Evolutionary conservation across 2,329 filamentous ascomycete genomes (phyloP).

Genomic region (Calonectria henricotiae): DNA sequence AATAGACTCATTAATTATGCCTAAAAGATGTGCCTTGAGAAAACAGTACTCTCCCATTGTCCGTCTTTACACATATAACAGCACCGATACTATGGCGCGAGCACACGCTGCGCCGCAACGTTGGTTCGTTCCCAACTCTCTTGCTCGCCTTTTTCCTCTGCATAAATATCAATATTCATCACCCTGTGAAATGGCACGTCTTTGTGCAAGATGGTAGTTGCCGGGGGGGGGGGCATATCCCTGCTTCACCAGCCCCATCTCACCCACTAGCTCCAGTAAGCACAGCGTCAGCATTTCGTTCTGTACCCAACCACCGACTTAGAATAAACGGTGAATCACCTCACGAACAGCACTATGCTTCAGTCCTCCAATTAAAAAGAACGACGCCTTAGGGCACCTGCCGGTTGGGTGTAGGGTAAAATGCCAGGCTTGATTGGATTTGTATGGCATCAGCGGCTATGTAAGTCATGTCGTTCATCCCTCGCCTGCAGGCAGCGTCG

Average conservation of each 20-base stretch:
- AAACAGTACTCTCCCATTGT: background rate
- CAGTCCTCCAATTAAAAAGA: slow-evolving; percentile 3
- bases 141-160: background rate
- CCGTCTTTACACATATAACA: background rate
- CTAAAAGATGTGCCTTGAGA: background rate
- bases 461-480: background rate
- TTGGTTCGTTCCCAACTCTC: background rate
- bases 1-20: slow-evolving; percentile 16
- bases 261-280: slow-evolving; percentile 14
- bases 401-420: background rate
- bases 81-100: background rate
- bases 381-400: background rate
- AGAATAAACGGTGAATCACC: slow-evolving; percentile 11
- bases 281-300: slow-evolving; percentile 18
- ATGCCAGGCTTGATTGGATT: slow-evolving; percentile 3
- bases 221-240: slow-evolving; percentile 25
- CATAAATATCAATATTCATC: slow-evolving; percentile 6
- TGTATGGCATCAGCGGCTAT: background rate
- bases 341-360: background rate
- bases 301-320: slow-evolving; percentile 5
- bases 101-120: background rate
- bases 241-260: slow-evolving; percentile 17
- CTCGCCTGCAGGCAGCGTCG: background rate
- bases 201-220: slow-evolving; percentile 1
- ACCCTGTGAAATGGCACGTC: background rate